phyloP scores from a whole-genome alignment of 2,329 filamentous ascomycete genomes.

The Talaromyces amestolkiae region DNA sequence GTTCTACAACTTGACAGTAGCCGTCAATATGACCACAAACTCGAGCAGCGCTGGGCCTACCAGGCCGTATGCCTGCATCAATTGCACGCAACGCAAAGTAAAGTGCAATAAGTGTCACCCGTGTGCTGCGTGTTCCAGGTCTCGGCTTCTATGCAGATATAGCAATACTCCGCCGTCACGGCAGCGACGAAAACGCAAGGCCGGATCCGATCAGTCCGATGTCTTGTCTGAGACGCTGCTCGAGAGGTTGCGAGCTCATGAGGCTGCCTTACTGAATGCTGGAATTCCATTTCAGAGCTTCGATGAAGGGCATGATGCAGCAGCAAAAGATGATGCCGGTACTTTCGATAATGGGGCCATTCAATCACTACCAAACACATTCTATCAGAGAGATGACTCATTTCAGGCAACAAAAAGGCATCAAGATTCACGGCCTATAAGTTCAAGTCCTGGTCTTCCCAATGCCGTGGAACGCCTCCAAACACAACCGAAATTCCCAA shows the following conservation, averaged over 20 bases:
- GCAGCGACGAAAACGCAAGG: neutral
- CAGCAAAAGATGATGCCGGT: neutral
- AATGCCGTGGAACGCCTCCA: no score
- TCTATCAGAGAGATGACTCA: no score
- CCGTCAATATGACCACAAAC: no score
- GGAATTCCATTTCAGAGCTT: neutral
- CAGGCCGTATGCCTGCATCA: neutral
- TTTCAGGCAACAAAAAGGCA: no score
- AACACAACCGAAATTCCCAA: no score
- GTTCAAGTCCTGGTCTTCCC: no score
- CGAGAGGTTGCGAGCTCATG: neutral
- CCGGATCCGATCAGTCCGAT: neutral
- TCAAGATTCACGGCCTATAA: no score
- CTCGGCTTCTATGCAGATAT: neutral
- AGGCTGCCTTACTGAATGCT: neutral
- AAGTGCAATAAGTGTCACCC: constrained; percentile 5
- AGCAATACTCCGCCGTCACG: constrained; percentile 4
- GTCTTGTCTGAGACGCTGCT: neutral
- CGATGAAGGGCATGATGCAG: neutral
- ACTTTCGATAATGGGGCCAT: neutral
- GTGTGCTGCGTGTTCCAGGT: constrained; percentile 5
- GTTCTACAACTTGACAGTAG: no score
- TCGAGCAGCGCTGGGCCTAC: neutral
- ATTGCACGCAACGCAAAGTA: constrained; percentile 1
- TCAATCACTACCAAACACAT: no score